phyloP scores from a whole-genome alignment of 495 filamentous ascomycete genomes.

The Podospora australis region DNA sequence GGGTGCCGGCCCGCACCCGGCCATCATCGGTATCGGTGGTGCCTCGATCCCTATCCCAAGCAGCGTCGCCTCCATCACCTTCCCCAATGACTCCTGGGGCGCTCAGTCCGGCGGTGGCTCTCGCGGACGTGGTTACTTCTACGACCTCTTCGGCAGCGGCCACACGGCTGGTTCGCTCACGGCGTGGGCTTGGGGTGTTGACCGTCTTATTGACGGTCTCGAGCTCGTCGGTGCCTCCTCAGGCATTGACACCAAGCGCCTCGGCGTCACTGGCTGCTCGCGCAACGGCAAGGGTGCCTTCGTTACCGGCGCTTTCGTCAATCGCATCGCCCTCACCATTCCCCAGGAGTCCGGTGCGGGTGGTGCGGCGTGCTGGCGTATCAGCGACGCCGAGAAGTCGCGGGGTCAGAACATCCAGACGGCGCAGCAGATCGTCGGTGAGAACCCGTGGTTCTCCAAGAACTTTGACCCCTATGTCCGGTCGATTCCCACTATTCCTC shows the following conservation, averaged over 20 bases:
- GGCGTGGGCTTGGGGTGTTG: slow-evolving; percentile 51
- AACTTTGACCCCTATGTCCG: slow-evolving; percentile 35
- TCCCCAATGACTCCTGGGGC: slow-evolving; percentile 45
- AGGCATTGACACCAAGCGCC: slow-evolving; percentile 42
- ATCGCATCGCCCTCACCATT: slow-evolving; percentile 48
- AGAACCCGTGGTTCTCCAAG: slow-evolving; percentile 49
- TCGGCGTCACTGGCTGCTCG: slow-evolving; percentile 49
- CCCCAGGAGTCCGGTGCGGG: slow-evolving; percentile 51
- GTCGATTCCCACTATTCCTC: slow-evolving; percentile 34
- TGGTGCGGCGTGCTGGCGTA: slow-evolving; percentile 49
- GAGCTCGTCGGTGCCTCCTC: slow-evolving; percentile 38
- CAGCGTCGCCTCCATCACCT: slow-evolving; percentile 42
- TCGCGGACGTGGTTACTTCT: slow-evolving; percentile 46
- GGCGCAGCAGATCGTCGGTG: slow-evolving; percentile 41
- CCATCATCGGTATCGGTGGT: slow-evolving; percentile 47
- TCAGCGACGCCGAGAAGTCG: slow-evolving; percentile 39
- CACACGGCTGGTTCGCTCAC: slow-evolving; percentile 46
- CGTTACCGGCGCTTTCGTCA: slow-evolving; percentile 42
- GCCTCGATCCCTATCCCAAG: slow-evolving; percentile 40
- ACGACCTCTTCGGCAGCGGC: slow-evolving; percentile 41
- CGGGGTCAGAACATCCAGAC: slow-evolving; percentile 52
- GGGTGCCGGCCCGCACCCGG: slow-evolving; percentile 38
- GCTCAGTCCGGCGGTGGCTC: slow-evolving; percentile 31
- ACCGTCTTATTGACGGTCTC: slow-evolving; percentile 47
- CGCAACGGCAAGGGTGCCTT: slow-evolving; percentile 53